Percentiles rank a stretch among this genome's conserved stretches.
These are phyloP conservation scores for Metschnikowia noctiluminum DNA, from an alignment of 805 yeast species.

Conservation along the genomic window DNA sequence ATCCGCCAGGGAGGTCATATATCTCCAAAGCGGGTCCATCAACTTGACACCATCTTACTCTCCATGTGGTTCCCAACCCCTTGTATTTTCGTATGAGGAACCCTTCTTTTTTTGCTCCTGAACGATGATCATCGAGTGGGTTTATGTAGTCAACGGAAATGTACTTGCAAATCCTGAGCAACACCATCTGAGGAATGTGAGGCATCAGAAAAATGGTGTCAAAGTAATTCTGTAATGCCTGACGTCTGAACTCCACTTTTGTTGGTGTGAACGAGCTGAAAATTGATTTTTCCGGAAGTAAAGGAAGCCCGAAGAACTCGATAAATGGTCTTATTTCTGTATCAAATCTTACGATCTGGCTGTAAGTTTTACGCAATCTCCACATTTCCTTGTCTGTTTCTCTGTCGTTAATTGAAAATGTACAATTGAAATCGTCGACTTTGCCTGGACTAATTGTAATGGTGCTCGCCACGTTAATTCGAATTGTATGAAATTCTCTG, in stretches of 20 bases:
- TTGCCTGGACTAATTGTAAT: conserved; percentile 35
- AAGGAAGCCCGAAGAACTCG: conserved; percentile 54
- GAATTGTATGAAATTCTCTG: conserved; percentile 50
- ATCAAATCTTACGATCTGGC: conserved; percentile 62
- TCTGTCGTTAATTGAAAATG: conserved; percentile 63
- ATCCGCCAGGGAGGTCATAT: conserved; percentile 56
- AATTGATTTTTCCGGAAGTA: conserved; percentile 60
- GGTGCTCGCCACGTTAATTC: conserved; percentile 48
- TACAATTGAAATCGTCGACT: conserved; percentile 55
- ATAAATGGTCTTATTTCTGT: conserved; percentile 50
- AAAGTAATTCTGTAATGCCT: conserved; percentile 57
- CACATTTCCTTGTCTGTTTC: conserved; percentile 66
- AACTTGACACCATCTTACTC: conserved; percentile 62
- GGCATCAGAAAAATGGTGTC: conserved; percentile 54
- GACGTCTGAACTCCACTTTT: conserved; percentile 60
- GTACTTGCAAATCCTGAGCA: conserved; percentile 56
- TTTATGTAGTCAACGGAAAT: conserved; percentile 65
- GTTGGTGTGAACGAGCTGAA: conserved; percentile 59
- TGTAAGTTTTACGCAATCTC: conserved; percentile 62
- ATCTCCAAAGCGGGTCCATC: conserved; percentile 57
- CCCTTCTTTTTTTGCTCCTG: conserved; percentile 61
- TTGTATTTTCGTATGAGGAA: conserved; percentile 60
- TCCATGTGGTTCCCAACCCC: conserved; percentile 65
- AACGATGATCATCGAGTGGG: conserved; percentile 50
- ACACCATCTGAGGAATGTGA: conserved; percentile 51